Evolutionary conservation across 2,329 filamentous ascomycete genomes (phyloP).

Genomic region (Clathrospora elynae): DNA sequence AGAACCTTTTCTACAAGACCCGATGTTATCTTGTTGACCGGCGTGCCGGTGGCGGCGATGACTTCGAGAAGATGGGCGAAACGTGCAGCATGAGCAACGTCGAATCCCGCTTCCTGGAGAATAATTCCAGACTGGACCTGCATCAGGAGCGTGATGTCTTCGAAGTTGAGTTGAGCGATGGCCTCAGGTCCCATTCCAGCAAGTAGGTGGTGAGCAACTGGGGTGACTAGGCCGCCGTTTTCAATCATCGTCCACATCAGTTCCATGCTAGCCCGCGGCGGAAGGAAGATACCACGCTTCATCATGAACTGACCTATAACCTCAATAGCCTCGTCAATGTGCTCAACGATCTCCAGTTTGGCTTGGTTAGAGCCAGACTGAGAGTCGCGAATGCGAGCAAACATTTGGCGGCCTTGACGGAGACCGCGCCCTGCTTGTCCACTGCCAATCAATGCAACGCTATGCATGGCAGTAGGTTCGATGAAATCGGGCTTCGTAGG

Average conservation of each 20-base stretch:
- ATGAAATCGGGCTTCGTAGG: slow-evolving; percentile 71
- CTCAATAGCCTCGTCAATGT: slow-evolving; percentile 85
- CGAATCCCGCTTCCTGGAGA: slow-evolving; percentile 53
- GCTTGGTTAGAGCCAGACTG: slow-evolving; percentile 55
- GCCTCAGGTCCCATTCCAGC: slow-evolving; percentile 64
- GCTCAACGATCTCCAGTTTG: slow-evolving; percentile 67
- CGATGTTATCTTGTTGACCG: slow-evolving; percentile 61
- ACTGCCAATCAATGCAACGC: slow-evolving; percentile 82
- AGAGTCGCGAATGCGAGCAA: slow-evolving; percentile 75
- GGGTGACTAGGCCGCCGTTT: slow-evolving; percentile 65
- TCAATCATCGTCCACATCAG: slow-evolving; percentile 69
- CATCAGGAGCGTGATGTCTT: slow-evolving; percentile 63
- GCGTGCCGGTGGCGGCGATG: slow-evolving; percentile 58
- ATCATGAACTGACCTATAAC: slow-evolving; percentile 65
- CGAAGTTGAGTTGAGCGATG: slow-evolving; percentile 60
- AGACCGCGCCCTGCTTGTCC: slow-evolving; percentile 84
- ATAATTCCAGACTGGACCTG: slow-evolving; percentile 63
- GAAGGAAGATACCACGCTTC: slow-evolving; percentile 57
- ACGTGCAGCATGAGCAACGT: slow-evolving; percentile 63
- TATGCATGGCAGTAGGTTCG: slow-evolving; percentile 89
- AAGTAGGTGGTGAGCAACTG: slow-evolving; percentile 64
- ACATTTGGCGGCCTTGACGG: slow-evolving; percentile 81
- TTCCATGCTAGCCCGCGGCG: slow-evolving; percentile 61
- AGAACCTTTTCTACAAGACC: slow-evolving; percentile 64
- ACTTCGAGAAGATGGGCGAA: slow-evolving; percentile 67